These are phyloP conservation scores for Hyphopichia buzzinii DNA, from an alignment of 1,139 yeast genomes.

Conservation along the genomic window DNA sequence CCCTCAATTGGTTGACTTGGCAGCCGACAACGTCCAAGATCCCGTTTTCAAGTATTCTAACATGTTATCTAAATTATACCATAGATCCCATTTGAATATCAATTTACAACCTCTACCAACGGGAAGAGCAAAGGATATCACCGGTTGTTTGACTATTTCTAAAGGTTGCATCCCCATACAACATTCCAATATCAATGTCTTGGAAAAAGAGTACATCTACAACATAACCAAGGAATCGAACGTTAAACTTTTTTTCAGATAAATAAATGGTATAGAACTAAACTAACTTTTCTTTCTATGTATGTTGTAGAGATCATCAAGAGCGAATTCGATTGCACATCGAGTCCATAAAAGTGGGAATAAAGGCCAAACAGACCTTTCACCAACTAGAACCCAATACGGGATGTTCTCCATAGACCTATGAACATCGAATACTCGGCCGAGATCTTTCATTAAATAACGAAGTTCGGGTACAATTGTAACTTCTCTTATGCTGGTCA, in stretches of 20 bases:
- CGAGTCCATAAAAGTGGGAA: conserved; percentile 83
- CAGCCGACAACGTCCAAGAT: conserved; percentile 24
- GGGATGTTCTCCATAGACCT: conserved; percentile 69
- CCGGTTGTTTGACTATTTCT: conserved; percentile 64
- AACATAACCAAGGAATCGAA: conserved; percentile 55
- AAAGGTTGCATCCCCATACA: conserved; percentile 45
- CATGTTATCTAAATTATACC: conserved; percentile 47
- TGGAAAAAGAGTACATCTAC: conserved; percentile 66
- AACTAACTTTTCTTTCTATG: conserved; percentile 33
- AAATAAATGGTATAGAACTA: conserved; percentile 7
- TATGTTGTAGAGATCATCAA: conserved; percentile 69
- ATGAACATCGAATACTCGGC: conserved; percentile 74
- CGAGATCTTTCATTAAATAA: conserved; percentile 64
- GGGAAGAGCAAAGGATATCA: conserved; percentile 80
- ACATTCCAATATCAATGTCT: conserved; percentile 23
- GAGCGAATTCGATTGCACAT: conserved; percentile 84
- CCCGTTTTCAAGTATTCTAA: conserved; percentile 41
- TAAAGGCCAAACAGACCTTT: conserved; percentile 90
- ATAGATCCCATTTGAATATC: conserved; percentile 50
- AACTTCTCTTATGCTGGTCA: conserved; percentile 61
- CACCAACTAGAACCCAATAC: conserved; percentile 90
- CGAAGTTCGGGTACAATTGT: conserved; percentile 88
- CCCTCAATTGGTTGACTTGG: conserved; percentile 36
- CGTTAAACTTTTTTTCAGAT: conserved; percentile 45
- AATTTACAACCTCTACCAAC: conserved; percentile 66